Base-by-base conservation (phyloP, 371 early-diverging fungal species). In the Apophysomyces sp. region DNA sequence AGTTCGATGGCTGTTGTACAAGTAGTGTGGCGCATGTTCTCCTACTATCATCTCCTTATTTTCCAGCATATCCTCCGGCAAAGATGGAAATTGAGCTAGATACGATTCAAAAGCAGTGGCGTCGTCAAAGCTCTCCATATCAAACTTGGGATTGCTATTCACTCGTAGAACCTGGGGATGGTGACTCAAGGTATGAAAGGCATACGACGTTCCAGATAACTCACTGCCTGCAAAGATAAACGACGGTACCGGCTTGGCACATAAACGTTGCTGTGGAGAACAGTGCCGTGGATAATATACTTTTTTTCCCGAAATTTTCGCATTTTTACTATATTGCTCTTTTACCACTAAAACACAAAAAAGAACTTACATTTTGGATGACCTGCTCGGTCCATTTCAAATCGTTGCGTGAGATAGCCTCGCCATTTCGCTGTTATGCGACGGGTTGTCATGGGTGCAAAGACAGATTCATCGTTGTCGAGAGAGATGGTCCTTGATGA, bases 201-300 rank as follows among this genome's bases (percentile, higher is more conserved):
- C 71, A 32, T 74, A 81, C 2, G 67, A 55, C 26, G 80, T 72
- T 1, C 80, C 84, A 40, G 78, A 72, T 26, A 74, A 66, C 54
- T 84, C 84, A 18, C 81, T 77, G 34, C 84, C 84, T 41, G 84
- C 84, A 72, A 84, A 73, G 64, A 84, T 84, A 60, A 84, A 84
- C 30, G 82, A 80, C 16, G 84, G 84, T 5, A 84, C 74, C 36
- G 78, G 76, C 55, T 80, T 84, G 56, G 82, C 82, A 44, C 84
- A 84, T 11, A 73, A 68, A 21, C 64, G 70, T 55, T 73, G 66
- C 39, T 55, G 57, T 13, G 71, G 65, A 18, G 76, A 77, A 64
- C 82, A 82, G 18, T 74, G 73, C 3, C 78, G 73, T 26, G 84
- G 81, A 64, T 72, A 80, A 56, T 84, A 82, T 28, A 81, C 75